Conservation (phyloP, 345 rosid genomes). For the Gossypium turneri region DNA sequence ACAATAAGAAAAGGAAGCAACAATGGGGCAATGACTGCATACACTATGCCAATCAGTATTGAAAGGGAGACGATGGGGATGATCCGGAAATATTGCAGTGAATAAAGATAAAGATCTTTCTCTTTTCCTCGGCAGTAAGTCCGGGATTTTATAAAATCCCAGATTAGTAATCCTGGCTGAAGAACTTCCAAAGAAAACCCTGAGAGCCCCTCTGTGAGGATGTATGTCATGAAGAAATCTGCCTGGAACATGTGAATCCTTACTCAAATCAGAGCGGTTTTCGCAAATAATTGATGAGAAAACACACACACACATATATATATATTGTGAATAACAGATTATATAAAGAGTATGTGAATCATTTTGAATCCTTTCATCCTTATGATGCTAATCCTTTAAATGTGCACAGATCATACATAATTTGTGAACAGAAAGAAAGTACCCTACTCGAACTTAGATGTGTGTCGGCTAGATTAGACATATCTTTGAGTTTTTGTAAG, state of each 20-base stretch:
- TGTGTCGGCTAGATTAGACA: too few species aligned
- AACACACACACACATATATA: too few species aligned
- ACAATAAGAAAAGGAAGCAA: conserved; percentile 79
- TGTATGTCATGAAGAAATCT: conserved; percentile 83
- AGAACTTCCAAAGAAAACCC: conserved; percentile 86
- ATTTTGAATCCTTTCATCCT: background rate
- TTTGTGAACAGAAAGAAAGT: background rate
- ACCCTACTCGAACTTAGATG: background rate
- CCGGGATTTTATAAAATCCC: conserved; percentile 47
- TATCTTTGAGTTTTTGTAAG: too few species aligned
- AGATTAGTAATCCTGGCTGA: conserved; percentile 60
- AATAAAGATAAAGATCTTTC: conserved; percentile 63
- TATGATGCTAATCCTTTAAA: background rate
- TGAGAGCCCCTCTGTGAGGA: conserved; percentile 76
- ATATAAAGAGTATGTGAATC: background rate
- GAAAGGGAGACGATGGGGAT: conserved; percentile 71
- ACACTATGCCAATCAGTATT: conserved; percentile 72
- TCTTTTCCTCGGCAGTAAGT: conserved; percentile 50
- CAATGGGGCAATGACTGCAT: conserved; percentile 77
- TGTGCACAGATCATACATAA: background rate
- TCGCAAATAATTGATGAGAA: background rate
- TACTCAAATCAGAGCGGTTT: conserved; percentile 12
- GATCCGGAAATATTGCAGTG: conserved; percentile 68
- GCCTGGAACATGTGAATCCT: conserved; percentile 42
- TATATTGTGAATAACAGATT: too few species aligned